phyloP scores from a whole-genome alignment of 2,329 filamentous ascomycete genomes.

The Sclerotinia sclerotiorum region DNA sequence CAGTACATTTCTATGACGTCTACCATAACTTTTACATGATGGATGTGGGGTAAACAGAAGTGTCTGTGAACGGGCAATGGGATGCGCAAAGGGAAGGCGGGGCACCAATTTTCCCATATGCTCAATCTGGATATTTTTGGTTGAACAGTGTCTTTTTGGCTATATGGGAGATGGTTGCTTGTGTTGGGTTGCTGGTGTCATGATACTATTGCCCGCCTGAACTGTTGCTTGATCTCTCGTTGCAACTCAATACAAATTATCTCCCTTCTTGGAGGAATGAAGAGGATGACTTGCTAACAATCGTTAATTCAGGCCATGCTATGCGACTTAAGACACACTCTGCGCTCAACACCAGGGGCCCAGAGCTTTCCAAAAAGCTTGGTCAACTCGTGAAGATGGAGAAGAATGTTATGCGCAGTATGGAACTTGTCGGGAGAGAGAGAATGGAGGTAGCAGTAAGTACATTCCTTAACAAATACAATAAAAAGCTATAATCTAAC shows the following conservation, averaged over 20 bases:
- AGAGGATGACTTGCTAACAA: slow-evolving; percentile 52
- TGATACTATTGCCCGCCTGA: not conserved
- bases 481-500: slow-evolving; percentile 25
- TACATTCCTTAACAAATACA: slow-evolving; percentile 31
- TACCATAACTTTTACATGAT: not conserved
- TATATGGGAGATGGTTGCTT: not conserved
- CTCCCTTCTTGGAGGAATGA: not conserved
- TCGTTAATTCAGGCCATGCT: slow-evolving; percentile 65
- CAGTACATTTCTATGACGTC: slow-evolving; percentile 46
- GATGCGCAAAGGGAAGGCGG: not conserved
- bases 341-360: slow-evolving; percentile 57
- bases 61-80: not conserved
- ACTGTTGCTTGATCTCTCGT: not conserved
- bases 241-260: not conserved
- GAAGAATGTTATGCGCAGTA: slow-evolving; percentile 99
- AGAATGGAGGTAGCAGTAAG: slow-evolving; percentile 97
- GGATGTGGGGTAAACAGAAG: not conserved
- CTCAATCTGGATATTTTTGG: not conserved
- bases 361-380: slow-evolving; percentile 93
- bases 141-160: not conserved
- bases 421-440: slow-evolving; percentile 92
- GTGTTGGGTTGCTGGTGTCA: not conserved
- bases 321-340: slow-evolving; percentile 75
- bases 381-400: slow-evolving; percentile 99
- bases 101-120: not conserved